Evolutionary conservation across 148 eudicot species (phyloP), one percentile per base, ranked within the genome.

Genomic region (Persicaria tinctoria): DNA sequence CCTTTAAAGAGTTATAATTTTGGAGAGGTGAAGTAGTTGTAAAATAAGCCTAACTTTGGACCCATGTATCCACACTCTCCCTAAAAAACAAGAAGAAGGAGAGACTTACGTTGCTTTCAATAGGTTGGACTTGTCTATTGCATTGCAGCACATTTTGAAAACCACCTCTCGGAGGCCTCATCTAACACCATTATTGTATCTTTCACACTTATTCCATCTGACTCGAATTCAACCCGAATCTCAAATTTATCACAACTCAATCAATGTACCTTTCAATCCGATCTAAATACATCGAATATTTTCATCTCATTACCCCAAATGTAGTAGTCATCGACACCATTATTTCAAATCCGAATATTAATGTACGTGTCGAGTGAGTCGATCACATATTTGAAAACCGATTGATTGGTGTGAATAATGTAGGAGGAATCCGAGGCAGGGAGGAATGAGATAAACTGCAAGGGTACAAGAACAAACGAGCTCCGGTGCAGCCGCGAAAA

Each of bases 81-180:
- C 70, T 45, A 62, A 6, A 78, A 41, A 72, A 55, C 72, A 75
- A 76, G 68, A 51, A 16, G 45, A 4, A 56, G 54, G 57, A 48
- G 56, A 66, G 38, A 23, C 70, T 74, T 55, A 70, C 49, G 74
- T 83, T 83, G 86, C 78, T 71, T 54, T 75, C 76, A 77, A 73
- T 50, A 75, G 82, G 79, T 72, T 83, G 86, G 83, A 80, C 3
- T 38, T 66, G 70, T 66, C 70, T 66, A 41, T 41, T 14, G 41
- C 41, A 32, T 32, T 32, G 70, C 12, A 66, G 47, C 77, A 59
- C 74, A 83, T 71, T 70, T 32, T 74, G 73, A 51, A 63, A 69
- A 44, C 59, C 27, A 54, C 41, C 45, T 70, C 17, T 23, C 66
- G 41, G 41, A 32, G 41, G 41, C 48, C 56, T 71, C 74, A 66